Base-by-base conservation (phyloP, 1,284 basidiomycete genomes). In the Porogramme epimiltina region DNA sequence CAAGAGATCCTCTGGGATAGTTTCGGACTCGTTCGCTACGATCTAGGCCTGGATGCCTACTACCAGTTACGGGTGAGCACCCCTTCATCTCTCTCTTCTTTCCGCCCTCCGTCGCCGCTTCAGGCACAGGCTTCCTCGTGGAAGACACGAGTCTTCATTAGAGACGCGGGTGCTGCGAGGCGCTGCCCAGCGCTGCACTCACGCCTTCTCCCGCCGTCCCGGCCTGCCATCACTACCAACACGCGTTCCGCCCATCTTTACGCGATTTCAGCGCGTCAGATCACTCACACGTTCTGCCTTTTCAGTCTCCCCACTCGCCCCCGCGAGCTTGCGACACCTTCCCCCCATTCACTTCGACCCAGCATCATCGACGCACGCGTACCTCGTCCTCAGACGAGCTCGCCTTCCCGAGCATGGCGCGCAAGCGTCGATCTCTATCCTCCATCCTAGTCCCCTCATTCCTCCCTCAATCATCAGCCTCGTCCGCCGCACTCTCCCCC, bases 341-440 rank as follows among this genome's bases (percentile, higher is more conserved):
- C 40, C 40, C 42, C 47, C 49, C 49, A 38, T 49, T 43, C 45
- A 44, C 34, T 47, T 22, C 31, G 19, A 31, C 36, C 41, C 47
- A 36, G 28, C 44, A 41, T 40, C 54, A 38, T 46, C 37, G 49
- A 34, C 52, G 42, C 46, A 47, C 58, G 52, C 58, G 52, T 55
- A 54, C 52, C 56, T 56, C 50, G 34, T 16, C 49, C 42, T 38
- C 45, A 20, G 45, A 42, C 44, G 22, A 45, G 39, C 47, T 45
- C 57, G 49, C 53, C 47, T 44, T 45, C 37, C 52, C 54, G 52
- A 52, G 34, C 42, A 70, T 70, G 65, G 52, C 73, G 38, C 80
- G 73, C 71, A 81, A 78, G 65, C 75, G 75, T 48, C 73, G 73
- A 42, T 81, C 79, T 4, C 62, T 82, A 49, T 76, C 78, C 62